Base-by-base conservation (phyloP, 768 basidiomycete species). In the Amanita exitialis region DNA sequence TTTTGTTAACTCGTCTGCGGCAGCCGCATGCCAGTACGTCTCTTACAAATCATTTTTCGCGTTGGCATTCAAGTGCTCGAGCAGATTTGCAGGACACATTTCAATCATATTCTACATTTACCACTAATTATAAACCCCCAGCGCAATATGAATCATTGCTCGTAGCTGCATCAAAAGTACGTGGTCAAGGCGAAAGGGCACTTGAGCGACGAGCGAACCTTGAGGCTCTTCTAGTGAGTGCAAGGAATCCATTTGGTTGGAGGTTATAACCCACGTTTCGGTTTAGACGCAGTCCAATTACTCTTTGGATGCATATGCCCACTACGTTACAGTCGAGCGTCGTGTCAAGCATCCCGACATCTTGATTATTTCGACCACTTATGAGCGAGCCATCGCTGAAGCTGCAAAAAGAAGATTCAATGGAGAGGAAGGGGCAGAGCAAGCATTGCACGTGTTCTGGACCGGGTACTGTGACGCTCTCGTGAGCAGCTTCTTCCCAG, bases 91-190 rank as follows among this genome's bases (percentile, higher is more conserved):
- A 90, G 36, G 79, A 86, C 12, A 94, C 92, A 0, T 83, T 83
- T 51, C 83, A 90, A 58, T 73, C 79, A 2, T 98, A 95, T 63
- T 96, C 94, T 0, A 77, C 83, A 0, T 96, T 97, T 68, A 90
- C 90, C 13, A 90, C 91, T 0, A 77, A 78, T 49, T 76, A 86
- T 64, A 79, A 82, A 58, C 78, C 86, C 12, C 71, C 82, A 0
- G 67, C 75, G n/a, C 76, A 84, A 38, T 98, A 98, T 61, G 92
- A 95, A 60, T 58, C 70, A 0, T 66, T 83, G 6, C 77, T 97
- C 21, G 75, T 95, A 15, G 65, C 77, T 0, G 92, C 91, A 2
- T 90, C 90, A 13, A 86, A 87, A 64, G 64, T 78, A 28, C 80
- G 83, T 13, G 69, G 76, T 6, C 73, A 73, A 39, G 79, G 82